Evolutionary conservation across 192 early-diverging fungal species (phyloP), one percentile per base, ranked within the genome.

Genomic region (Mortierella claussenii): DNA sequence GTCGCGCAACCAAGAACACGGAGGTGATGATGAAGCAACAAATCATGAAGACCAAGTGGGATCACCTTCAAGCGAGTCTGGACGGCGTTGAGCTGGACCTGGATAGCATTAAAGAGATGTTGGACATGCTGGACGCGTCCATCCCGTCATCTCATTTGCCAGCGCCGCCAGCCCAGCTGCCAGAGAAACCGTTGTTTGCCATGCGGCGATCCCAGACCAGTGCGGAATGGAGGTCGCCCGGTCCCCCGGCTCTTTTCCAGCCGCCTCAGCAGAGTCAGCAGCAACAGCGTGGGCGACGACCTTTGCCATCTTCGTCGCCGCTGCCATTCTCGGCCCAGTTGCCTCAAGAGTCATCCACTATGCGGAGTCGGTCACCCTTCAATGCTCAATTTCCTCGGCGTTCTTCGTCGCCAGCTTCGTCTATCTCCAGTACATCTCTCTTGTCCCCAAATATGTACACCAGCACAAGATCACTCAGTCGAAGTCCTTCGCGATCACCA

Each of bases 41-140:
- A 12, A 49, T 47, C 2, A 85, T 86, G 79, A 61, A 83, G 33
- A 43, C 61, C 10, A 64, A 55, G 9, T 88, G 87, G 87, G 76
- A 78, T 8, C 60, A 63, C 10, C 79, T 86, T 4, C 64, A 60
- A 10, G 70, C 47, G 1, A 58, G 66, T 18, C 42, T 82, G 17
- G 61, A 73, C 23, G 61, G 64, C 18, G 76, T 82, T 6, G 65
- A 82, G 27, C 56, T 60, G 15, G 81, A 82, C 28, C 24, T 82
- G 30, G 47, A 62, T 3, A 42, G 50, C 24, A 69, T 82, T 33
- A 76, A 82, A 33, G 33, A 43, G 10, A 40, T 79, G 23, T n/a
- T 76, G 37, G 58, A 76, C 21, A 55, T 62, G 28, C 23, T 79
- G 32, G 81, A 82, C 57, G 66, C 69, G 1, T 76, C 73, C 17